These are phyloP conservation scores for Entonaema liquescens DNA, from an alignment of 495 filamentous ascomycete genomes.

Conservation along the genomic window DNA sequence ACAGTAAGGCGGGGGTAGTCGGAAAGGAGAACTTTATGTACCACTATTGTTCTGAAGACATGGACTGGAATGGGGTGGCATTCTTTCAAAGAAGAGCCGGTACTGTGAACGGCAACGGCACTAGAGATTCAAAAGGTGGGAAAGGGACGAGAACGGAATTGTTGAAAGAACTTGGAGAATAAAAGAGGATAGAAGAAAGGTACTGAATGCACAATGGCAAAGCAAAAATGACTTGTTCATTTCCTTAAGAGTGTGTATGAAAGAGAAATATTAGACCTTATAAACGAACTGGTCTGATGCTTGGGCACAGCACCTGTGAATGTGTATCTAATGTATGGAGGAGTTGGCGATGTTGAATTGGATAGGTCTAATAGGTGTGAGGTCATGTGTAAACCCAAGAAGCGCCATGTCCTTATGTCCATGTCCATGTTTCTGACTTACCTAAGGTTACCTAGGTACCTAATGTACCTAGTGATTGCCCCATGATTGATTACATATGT, in stretches of 20 bases:
- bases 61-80: slow-evolving; percentile 38
- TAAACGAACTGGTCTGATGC: not conserved
- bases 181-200: slow-evolving; percentile 18
- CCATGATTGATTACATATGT: too few species aligned
- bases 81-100: slow-evolving; percentile 35
- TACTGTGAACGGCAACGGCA: slow-evolving; percentile 29
- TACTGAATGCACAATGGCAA: slow-evolving; percentile 12
- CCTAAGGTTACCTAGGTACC: too few species aligned
- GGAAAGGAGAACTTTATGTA: slow-evolving; percentile 37
- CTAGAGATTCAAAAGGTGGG: slow-evolving; percentile 17
- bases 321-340: not conserved
- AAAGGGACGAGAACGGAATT: slow-evolving; percentile 40
- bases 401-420: too few species aligned
- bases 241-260: slow-evolving; percentile 21
- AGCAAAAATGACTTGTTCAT: slow-evolving; percentile 1
- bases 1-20: not conserved
- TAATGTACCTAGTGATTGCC: not conserved
- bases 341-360: not conserved
- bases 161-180: slow-evolving; percentile 33
- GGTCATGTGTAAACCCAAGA: not conserved
- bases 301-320: slow-evolving; percentile 26
- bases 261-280: too few species aligned
- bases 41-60: slow-evolving; percentile 24
- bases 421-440: too few species aligned
- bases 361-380: not conserved